Evolutionary conservation across 768 basidiomycete species (phyloP), one percentile per base, ranked within the genome.

Genomic region (Termitomyces sp.): DNA sequence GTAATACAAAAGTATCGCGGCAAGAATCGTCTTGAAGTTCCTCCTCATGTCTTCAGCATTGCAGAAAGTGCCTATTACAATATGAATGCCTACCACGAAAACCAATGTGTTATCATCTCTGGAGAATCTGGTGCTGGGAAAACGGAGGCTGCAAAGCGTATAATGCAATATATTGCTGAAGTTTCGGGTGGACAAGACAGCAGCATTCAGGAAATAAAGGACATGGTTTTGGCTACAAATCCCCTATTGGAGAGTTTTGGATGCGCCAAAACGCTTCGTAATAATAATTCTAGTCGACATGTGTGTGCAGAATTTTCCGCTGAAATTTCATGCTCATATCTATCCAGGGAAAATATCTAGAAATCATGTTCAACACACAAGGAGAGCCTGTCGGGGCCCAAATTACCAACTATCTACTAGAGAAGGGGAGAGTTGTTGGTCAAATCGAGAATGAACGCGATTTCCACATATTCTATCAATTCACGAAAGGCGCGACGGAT

Each of bases 101-200:
- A 98, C 67, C 97, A 99, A 75, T 98, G 96, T 70, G 96, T 99
- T 54, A 99, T 99, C 74, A 98, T 99, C 66, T 94, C 95, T 37
- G 97, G 97, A 54, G 97, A 99, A 76, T 98, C 95, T 15, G 97
- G 97, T 50, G 97, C 97, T 4, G 97, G 97, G 50, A 99, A 99
- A 79, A 99, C 97, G 3, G 97, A 98, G 72, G 97, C 97, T 3
- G 97, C 97, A 21, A 98, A 98, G 71, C 85, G 94, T 49, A 98
- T 99, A 72, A 99, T 99, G 97, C 95, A 98, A 70, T 99, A 99
- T 67, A 96, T 99, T 63, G 97, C 97, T 15, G 97, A 92, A 10
- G 97, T 98, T 0, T 94, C 93, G 15, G 91, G 93, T 47, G 89
- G 83, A 23, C 84, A 85, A 61, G 91, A 92, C 65, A 88, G 82